phyloP scores from a whole-genome alignment of 2,329 filamentous ascomycete genomes.

The Colletotrichum gigasporum region DNA sequence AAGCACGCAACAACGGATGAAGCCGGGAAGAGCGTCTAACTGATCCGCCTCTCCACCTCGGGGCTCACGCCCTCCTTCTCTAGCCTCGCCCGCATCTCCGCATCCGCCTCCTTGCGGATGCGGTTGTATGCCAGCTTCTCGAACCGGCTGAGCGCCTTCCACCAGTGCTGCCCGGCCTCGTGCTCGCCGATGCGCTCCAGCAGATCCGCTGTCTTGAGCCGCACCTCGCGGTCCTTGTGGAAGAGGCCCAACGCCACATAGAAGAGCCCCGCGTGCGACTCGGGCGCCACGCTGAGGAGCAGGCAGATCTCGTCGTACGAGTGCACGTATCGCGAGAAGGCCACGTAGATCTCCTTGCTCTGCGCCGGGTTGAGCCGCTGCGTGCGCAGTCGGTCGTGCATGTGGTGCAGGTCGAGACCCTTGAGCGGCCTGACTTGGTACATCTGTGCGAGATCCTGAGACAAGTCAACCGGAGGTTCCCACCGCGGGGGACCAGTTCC shows the following conservation, averaged over 20 bases:
- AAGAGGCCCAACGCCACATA: constrained; percentile 92
- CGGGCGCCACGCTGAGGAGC: constrained; percentile 82
- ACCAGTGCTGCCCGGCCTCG: constrained; percentile 93
- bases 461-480: constrained; percentile 25
- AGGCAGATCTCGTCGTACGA: constrained; percentile 88
- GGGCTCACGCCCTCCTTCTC: constrained; percentile 54
- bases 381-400: constrained; percentile 89
- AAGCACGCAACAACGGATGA: constrained; percentile 17
- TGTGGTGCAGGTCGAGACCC: constrained; percentile 87
- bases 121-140: constrained; percentile 87
- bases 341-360: constrained; percentile 85
- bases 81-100: constrained; percentile 56
- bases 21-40: constrained; percentile 43
- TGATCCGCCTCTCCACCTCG: constrained; percentile 57
- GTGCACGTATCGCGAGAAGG: constrained; percentile 78
- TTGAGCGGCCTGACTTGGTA: constrained; percentile 76
- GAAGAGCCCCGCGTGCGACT: constrained; percentile 88
- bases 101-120: constrained; percentile 73
- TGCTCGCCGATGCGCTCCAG: constrained; percentile 86
- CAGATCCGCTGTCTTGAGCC: constrained; percentile 79
- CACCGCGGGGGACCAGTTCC: background rate
- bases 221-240: constrained; percentile 84
- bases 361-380: constrained; percentile 81
- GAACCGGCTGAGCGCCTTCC: constrained; percentile 85
- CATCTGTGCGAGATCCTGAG: constrained; percentile 70